These are phyloP conservation scores for Periconia macrospinosa DNA, from an alignment of 2,329 filamentous ascomycete species.

Conservation along the genomic window DNA sequence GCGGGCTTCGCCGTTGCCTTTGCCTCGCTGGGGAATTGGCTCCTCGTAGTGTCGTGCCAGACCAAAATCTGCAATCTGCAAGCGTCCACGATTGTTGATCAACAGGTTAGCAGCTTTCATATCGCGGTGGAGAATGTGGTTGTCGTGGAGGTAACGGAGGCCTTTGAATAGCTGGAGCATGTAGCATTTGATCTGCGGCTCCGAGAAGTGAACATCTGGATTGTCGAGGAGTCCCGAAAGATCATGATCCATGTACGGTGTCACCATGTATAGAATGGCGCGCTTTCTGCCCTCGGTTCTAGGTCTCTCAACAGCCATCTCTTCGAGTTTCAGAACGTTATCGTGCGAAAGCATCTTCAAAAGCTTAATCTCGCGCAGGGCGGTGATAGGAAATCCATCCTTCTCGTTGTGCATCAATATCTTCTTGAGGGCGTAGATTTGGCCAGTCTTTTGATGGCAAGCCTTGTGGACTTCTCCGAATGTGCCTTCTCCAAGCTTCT, in stretches of 20 bases:
- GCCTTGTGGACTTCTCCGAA: conserved; percentile 97
- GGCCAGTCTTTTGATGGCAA: conserved; percentile 71
- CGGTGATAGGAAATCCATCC: conserved; percentile 98
- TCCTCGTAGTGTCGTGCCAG: conserved; percentile 93
- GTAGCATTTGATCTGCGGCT: conserved; percentile 96
- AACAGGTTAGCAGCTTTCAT: conserved; percentile 99
- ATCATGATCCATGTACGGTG: conserved; percentile 98
- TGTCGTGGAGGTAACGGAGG: conserved; percentile 83
- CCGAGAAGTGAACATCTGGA: conserved; percentile 81
- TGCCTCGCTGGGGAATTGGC: conserved; percentile 71
- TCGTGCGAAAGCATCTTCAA: conserved; percentile 91
- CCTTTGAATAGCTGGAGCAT: conserved; percentile 91
- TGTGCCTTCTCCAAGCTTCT: conserved; percentile 90
- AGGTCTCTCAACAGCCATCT: conserved; percentile 89
- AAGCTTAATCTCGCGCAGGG: conserved; percentile 94
- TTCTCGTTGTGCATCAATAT: conserved; percentile 99
- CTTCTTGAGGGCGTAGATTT: conserved; percentile 89
- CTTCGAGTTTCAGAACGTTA: conserved; percentile 84
- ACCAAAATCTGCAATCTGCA: conserved; percentile 97
- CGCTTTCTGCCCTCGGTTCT: conserved; percentile 60
- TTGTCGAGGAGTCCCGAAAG: conserved; percentile 97
- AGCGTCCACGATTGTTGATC: conserved; percentile 89
- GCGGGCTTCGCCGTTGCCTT: conserved; percentile 79
- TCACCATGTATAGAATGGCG: conserved; percentile 97
- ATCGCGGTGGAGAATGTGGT: conserved; percentile 85